A percentile compares a stretch with the other conserved stretches of the same genome.
phyloP scores from a whole-genome alignment of 257 asterid genomes.

The Jasminum sambac region DNA sequence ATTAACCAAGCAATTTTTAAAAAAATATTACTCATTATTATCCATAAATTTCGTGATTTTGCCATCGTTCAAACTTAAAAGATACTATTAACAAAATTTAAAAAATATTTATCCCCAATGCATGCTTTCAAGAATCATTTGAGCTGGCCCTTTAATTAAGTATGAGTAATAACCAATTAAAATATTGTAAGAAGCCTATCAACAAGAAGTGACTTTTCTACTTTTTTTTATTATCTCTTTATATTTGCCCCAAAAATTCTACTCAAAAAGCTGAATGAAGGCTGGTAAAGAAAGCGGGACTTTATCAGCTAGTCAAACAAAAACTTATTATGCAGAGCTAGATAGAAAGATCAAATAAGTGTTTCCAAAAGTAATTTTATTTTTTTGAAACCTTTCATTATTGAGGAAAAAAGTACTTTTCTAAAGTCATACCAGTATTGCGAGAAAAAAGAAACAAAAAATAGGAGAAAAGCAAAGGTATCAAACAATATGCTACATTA shows the following conservation, averaged over 20 bases:
- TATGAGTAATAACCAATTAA: background rate
- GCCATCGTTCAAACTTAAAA: too few species aligned
- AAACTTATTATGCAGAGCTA: constrained; percentile 26
- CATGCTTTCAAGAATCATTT: background rate
- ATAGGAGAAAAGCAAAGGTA: constrained; percentile 9
- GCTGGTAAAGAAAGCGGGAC: constrained; percentile 40
- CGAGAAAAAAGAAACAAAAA: background rate
- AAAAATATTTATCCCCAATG: too few species aligned
- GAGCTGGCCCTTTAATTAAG: background rate
- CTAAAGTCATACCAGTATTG: constrained; percentile 1
- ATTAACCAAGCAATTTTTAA: too few species aligned
- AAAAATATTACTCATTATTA: too few species aligned
- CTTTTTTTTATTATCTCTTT: constrained; percentile 23
- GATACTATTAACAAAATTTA: too few species aligned
- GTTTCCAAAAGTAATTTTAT: constrained; percentile 23
- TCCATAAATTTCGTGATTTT: too few species aligned
- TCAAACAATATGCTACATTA: background rate
- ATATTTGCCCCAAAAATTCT: constrained; percentile 20
- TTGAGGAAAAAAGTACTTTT: constrained; percentile 23
- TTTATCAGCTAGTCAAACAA: constrained; percentile 44
- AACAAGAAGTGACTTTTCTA: constrained; percentile 21
- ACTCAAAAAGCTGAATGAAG: constrained; percentile 40
- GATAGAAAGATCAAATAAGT: background rate
- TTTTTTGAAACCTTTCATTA: constrained; percentile 15
- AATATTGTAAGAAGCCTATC: background rate